Evolutionary conservation across 2,329 filamentous ascomycete species (phyloP), one percentile per base, ranked within the genome.

Genomic region (Aspergillus pseudoglaucus): DNA sequence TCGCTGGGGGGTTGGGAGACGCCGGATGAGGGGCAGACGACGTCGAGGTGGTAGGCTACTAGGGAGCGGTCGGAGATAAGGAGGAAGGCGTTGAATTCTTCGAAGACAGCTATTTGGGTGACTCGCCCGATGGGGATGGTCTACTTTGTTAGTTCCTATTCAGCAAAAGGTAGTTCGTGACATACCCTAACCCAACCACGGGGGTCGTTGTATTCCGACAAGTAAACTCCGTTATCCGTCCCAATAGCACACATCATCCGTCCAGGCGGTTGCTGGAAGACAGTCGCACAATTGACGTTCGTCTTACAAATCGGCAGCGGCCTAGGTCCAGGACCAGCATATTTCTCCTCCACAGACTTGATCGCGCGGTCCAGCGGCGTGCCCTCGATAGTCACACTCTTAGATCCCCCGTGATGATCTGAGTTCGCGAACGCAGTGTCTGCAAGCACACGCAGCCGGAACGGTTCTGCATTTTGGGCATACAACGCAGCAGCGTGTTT

Each of bases 381-480:
- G 4, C 89, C 90, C 57, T 85, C 84, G 62, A 98, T 93, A 7
- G 86, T 81, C 17, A 95, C 86, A 48, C 82, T 81, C 64, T 80
- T 85, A 10, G 82, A 77, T 35, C 80, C 74, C 42, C 76, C 72
- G 3, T 80, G 78, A 47, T 60, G 53, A 14, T 70, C 67, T 5
- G 64, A 63, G 50, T 68, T 68, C 12, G 57, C 60, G 66, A 98
- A 98, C 0, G 90, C 88, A 39, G 87, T 85, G 64, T 98, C 93
- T 0, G 93, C 90, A 64, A 98, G 84, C 7, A 98, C 90, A 18
- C 89, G 84, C 6, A 98, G 74, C 44, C 88, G 81, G 78, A 98
- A 98, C 0, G 93, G 93, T 66, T 98, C 93, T 0, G 93, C 91
- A 63, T 97, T 95, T 62, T 98, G 93, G 3, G 87, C 83, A 67